Evolutionary conservation across 2,329 filamentous ascomycete species (phyloP).

Genomic region (Rhinocladiella similis): DNA sequence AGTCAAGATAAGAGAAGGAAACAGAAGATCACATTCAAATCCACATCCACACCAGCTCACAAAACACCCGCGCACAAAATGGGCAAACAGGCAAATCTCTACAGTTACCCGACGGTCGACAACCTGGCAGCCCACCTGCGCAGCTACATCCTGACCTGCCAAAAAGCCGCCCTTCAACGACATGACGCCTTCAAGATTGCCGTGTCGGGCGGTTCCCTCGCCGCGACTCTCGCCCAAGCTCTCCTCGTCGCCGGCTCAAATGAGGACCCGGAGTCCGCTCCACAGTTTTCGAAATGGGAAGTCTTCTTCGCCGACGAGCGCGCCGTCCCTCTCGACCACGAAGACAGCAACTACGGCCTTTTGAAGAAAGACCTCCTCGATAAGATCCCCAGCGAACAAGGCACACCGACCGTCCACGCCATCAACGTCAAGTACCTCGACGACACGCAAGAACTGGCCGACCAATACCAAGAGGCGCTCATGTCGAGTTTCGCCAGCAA

Average conservation of each 20-base stretch:
- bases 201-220: conserved; percentile 90
- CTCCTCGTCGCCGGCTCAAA: conserved; percentile 56
- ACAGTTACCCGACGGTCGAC: conserved; percentile 70
- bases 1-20: neutral
- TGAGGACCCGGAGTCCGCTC: conserved; percentile 18
- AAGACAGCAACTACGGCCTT: conserved; percentile 90
- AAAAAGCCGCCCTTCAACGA: conserved; percentile 75
- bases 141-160: conserved; percentile 76
- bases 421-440: conserved; percentile 69
- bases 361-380: conserved; percentile 84
- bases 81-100: conserved; percentile 62
- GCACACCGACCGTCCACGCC: conserved; percentile 71
- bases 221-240: conserved; percentile 81
- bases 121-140: conserved; percentile 76
- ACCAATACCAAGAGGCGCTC: conserved; percentile 86
- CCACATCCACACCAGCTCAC: neutral
- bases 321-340: conserved; percentile 85
- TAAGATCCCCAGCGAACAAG: conserved; percentile 72
- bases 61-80: conserved; percentile 32
- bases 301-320: conserved; percentile 99
- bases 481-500: conserved; percentile 84
- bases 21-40: neutral
- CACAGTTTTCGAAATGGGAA: conserved; percentile 84
- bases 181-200: conserved; percentile 87
- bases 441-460: conserved; percentile 87